These are phyloP conservation scores for Trichoderma simmonsii DNA, from an alignment of 2,329 filamentous ascomycete species.

Conservation along the genomic window DNA sequence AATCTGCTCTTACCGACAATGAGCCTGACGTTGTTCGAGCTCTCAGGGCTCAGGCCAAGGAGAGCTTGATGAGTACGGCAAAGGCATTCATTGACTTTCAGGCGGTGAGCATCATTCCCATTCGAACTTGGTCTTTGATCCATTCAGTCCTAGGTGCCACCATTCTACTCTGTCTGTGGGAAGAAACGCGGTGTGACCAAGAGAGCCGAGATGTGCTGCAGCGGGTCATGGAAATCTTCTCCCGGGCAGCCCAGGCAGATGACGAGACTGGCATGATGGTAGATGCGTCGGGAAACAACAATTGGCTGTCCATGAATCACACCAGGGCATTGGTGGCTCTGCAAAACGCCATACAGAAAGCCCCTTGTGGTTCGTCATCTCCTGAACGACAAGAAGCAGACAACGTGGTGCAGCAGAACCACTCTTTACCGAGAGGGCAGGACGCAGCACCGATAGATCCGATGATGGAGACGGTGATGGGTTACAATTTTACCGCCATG, in stretches of 20 bases:
- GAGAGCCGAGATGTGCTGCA: slow-evolving; percentile 13
- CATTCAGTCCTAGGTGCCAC: slow-evolving; percentile 8
- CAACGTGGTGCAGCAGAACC: background rate
- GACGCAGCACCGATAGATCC: background rate
- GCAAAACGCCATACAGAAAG: slow-evolving; percentile 1
- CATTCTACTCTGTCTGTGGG: slow-evolving; percentile 14
- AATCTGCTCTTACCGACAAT: background rate
- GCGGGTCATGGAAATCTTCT: slow-evolving; percentile 11
- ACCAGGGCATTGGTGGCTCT: slow-evolving; percentile 6
- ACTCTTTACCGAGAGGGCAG: background rate
- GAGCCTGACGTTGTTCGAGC: background rate
- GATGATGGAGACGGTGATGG: background rate
- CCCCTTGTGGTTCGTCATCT: background rate
- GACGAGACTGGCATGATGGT: slow-evolving; percentile 6
- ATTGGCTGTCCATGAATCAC: slow-evolving; percentile 14
- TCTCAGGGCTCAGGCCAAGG: slow-evolving; percentile 5
- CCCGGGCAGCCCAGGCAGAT: slow-evolving; percentile 8
- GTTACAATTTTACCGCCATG: background rate
- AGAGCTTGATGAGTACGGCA: slow-evolving; percentile 9
- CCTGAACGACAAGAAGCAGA: background rate
- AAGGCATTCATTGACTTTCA: slow-evolving; percentile 13
- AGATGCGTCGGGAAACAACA: background rate
- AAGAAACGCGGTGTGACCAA: slow-evolving; percentile 6
- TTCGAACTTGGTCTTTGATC: slow-evolving; percentile 15
- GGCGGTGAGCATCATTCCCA: slow-evolving; percentile 8